These are phyloP conservation scores for Nymphaea thermarum DNA, from an alignment of 164 flowering plant genomes.

Conservation along the genomic window DNA sequence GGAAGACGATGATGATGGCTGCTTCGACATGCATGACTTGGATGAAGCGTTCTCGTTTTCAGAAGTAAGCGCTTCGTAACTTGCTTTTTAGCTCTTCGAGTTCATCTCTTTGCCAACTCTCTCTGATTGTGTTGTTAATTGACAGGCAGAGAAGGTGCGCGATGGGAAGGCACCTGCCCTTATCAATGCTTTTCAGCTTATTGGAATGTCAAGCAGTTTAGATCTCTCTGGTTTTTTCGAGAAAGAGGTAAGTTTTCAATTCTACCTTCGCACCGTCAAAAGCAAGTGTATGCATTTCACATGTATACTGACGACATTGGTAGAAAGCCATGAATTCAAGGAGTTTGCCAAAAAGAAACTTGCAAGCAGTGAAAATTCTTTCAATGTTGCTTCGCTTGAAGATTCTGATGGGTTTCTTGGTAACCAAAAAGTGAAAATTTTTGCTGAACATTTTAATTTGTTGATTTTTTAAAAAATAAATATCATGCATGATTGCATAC, in stretches of 20 bases:
- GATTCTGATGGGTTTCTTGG: no score
- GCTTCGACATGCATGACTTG: constrained; percentile 15
- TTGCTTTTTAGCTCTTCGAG: background rate
- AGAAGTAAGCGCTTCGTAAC: constrained; percentile 20
- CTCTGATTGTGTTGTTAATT: background rate
- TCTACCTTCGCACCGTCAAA: background rate
- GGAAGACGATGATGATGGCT: constrained; percentile 51
- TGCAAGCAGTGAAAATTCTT: background rate
- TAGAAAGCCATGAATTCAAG: background rate
- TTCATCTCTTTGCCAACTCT: background rate
- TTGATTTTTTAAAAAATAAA: no score
- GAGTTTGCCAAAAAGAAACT: background rate
- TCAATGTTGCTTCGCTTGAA: no score
- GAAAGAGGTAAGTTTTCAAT: constrained; percentile 49
- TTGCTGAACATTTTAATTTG: background rate
- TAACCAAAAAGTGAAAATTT: background rate
- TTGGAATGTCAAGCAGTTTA: constrained; percentile 89
- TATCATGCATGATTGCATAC: background rate
- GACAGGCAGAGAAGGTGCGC: background rate
- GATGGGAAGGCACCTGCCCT: constrained; percentile 36
- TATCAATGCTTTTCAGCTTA: constrained; percentile 90
- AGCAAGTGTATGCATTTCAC: background rate
- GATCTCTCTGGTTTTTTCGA: constrained; percentile 98
- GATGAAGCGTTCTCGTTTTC: constrained; percentile 48
- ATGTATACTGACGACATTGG: background rate